Evolutionary conservation across 495 filamentous ascomycete genomes (phyloP).

Genomic region (Lichenothelia convexa): DNA sequence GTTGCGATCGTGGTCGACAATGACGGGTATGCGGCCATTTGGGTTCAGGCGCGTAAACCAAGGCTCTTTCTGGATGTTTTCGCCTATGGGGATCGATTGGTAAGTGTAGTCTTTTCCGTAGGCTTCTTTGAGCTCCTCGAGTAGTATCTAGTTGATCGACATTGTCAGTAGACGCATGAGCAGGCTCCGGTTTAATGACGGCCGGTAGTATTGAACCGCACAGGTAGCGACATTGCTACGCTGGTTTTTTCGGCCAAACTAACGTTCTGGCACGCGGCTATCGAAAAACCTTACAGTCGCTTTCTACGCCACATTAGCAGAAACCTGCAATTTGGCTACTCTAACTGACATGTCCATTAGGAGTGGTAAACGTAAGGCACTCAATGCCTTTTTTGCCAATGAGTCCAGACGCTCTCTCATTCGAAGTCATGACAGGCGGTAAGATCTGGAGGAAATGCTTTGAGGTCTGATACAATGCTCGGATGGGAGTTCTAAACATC

Average conservation of each 20-base stretch:
- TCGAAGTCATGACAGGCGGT: neutral
- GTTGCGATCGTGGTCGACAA: slow-evolving; percentile 21
- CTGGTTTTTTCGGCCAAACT: too few relatives aligned
- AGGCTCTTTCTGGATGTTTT: slow-evolving; percentile 22
- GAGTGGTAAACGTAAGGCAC: slow-evolving; percentile 31
- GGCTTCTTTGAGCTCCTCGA: slow-evolving; percentile 22
- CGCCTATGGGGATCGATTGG: slow-evolving; percentile 17
- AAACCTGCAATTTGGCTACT: too few relatives aligned
- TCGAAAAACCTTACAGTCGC: too few relatives aligned
- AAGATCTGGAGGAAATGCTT: slow-evolving; percentile 5
- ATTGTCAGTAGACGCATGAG: too few relatives aligned
- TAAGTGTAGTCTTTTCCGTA: slow-evolving; percentile 21
- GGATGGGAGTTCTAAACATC: slow-evolving; percentile 3
- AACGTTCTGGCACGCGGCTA: too few relatives aligned
- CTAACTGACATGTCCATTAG: slow-evolving; percentile 30
- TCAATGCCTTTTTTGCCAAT: slow-evolving; percentile 38
- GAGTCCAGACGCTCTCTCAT: slow-evolving; percentile 26
- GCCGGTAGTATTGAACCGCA: too few relatives aligned
- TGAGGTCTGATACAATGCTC: slow-evolving; percentile 5
- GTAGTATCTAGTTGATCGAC: slow-evolving; percentile 19
- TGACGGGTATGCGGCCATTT: slow-evolving; percentile 21
- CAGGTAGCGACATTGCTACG: too few relatives aligned
- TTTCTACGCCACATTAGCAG: too few relatives aligned
- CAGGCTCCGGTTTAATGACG: too few relatives aligned
- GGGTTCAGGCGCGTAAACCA: slow-evolving; percentile 21